Conservation (phyloP, 345 rosid species). For the Noccaea caerulescens region DNA sequence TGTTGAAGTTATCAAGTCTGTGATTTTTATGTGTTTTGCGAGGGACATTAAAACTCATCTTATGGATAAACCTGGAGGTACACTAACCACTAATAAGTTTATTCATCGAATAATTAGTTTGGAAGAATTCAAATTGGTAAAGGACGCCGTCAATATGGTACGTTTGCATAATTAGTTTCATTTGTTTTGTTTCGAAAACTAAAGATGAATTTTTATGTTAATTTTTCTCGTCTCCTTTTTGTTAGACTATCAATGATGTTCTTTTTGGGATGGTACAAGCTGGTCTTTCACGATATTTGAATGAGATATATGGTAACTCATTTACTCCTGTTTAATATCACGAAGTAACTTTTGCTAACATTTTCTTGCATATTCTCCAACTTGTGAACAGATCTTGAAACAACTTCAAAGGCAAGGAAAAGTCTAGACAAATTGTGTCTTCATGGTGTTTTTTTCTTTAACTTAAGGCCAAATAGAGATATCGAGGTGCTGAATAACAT, state of each 20-base stretch:
- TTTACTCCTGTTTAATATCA: background rate
- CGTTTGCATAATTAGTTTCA: background rate
- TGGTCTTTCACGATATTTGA: constrained; percentile 60
- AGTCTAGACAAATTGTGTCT: constrained; percentile 39
- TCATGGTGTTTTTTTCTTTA: constrained; percentile 50
- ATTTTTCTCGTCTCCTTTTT: background rate
- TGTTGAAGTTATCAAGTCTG: constrained; percentile 48
- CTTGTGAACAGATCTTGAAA: constrained; percentile 26
- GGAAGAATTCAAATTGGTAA: constrained; percentile 62
- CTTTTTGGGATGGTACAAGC: constrained; percentile 63
- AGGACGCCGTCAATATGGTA: constrained; percentile 34
- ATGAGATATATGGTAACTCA: constrained; percentile 52
- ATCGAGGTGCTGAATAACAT: constrained; percentile 58
- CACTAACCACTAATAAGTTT: constrained; percentile 33
- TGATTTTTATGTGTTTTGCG: constrained; percentile 36
- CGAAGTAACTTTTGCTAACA: background rate
- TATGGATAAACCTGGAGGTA: constrained; percentile 36
- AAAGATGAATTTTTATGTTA: background rate
- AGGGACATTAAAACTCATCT: constrained; percentile 48
- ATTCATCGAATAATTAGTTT: constrained; percentile 47
- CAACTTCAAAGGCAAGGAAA: constrained; percentile 9
- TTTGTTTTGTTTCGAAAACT: background rate
- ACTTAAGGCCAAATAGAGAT: constrained; percentile 54
- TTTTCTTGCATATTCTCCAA: background rate
- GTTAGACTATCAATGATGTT: constrained; percentile 75